A percentile compares a stretch with the other conserved stretches of the same genome.
These are phyloP conservation scores for Lactuca sativa DNA, from an alignment of 129 eudicot genomes.

Conservation along the genomic window DNA sequence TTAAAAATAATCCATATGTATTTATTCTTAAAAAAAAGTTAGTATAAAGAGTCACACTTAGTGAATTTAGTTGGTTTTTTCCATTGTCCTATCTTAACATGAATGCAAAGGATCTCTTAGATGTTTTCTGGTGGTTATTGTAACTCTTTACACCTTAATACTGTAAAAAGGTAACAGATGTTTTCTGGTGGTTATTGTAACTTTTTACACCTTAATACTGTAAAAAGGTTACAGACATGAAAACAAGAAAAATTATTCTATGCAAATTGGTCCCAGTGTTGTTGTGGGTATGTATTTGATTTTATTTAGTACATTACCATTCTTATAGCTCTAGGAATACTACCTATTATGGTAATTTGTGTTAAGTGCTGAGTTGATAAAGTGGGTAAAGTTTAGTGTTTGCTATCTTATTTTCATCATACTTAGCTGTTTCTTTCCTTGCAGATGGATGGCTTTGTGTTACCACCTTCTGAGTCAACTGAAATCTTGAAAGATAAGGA, in stretches of 20 bases:
- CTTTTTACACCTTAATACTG: constrained; percentile 11
- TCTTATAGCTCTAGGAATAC: background rate
- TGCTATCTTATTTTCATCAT: background rate
- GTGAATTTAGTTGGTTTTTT: background rate
- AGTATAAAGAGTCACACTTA: background rate
- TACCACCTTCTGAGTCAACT: constrained; percentile 82
- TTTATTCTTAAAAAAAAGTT: background rate
- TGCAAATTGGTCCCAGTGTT: constrained; percentile 1
- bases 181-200: background rate
- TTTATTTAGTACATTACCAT: constrained; percentile 5
- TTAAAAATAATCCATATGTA: background rate
- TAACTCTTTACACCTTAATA: constrained; percentile 8
- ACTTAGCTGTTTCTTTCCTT: constrained; percentile 6
- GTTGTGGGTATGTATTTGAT: background rate
- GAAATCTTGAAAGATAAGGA: constrained; percentile 78
- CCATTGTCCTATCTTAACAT: background rate
- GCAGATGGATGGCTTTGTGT: constrained; percentile 94
- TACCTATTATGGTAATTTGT: background rate
- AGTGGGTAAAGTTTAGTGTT: background rate
- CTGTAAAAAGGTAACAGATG: constrained; percentile 10
- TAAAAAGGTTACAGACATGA: constrained; percentile 7
- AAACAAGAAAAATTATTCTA: constrained; percentile 8
- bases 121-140: background rate
- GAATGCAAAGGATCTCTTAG: background rate
- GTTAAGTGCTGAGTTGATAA: background rate